Evolutionary conservation across 75 land plant genomes (phyloP).

Genomic region (Pinus taeda): DNA sequence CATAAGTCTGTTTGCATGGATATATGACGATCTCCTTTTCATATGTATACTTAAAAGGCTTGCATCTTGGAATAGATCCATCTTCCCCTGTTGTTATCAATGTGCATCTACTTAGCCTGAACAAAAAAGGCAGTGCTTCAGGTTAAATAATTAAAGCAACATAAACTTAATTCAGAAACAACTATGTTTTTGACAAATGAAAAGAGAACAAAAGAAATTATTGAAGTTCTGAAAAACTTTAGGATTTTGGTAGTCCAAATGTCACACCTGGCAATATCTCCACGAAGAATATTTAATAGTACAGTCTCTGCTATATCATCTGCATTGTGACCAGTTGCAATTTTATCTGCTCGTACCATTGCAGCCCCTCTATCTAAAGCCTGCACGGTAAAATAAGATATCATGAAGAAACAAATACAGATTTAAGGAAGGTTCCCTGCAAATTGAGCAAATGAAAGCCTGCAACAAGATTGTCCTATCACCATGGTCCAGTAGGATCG

Average conservation of each 20-base stretch:
- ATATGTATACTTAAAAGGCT: constrained; percentile 97
- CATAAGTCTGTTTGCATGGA: constrained; percentile 37
- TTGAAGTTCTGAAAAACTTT: background rate
- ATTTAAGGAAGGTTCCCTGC: too few species aligned
- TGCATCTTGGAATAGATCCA: constrained; percentile 98
- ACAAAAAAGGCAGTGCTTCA: constrained; percentile 4
- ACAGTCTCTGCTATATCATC: constrained; percentile 99
- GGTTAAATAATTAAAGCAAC: background rate
- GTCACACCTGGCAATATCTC: constrained; percentile 93
- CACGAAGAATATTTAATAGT: constrained; percentile 86
- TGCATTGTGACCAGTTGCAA: constrained; percentile 98
- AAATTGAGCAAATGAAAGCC: too few species aligned
- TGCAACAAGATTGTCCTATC: too few species aligned
- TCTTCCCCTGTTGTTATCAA: constrained; percentile 95
- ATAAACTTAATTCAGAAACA: background rate
- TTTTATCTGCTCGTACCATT: constrained; percentile 80
- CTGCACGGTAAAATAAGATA: constrained; percentile 22
- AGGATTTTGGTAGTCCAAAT: background rate
- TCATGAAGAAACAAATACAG: background rate
- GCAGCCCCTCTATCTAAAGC: constrained; percentile 97
- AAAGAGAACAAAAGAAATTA: background rate
- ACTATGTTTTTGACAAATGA: background rate
- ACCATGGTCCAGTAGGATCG: too few species aligned
- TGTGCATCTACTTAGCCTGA: constrained; percentile 90
- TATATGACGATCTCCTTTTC: constrained; percentile 99